phyloP scores from a whole-genome alignment of 441 rosid genomes.

The Erodium chrysanthum region DNA sequence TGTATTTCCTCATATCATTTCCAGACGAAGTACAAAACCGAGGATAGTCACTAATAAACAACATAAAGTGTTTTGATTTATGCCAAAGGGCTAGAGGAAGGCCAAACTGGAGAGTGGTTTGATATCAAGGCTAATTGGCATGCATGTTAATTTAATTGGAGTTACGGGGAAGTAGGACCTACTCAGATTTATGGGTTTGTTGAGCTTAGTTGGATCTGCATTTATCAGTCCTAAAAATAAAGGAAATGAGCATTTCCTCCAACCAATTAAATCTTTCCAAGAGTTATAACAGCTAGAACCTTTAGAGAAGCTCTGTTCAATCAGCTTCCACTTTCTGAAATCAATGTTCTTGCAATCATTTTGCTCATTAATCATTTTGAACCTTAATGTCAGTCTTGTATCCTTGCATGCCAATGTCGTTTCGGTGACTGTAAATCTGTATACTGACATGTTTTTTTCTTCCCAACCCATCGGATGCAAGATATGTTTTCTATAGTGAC shows the following conservation, averaged over 20 bases:
- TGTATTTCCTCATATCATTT: not conserved
- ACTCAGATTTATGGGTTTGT: not conserved
- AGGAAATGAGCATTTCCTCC: too few relatives aligned
- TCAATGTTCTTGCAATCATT: not conserved
- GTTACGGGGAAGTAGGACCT: not conserved
- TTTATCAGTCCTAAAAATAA: not conserved
- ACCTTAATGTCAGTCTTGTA: not conserved
- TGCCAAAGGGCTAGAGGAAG: not conserved
- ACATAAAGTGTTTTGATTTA: not conserved
- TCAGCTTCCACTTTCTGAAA: not conserved
- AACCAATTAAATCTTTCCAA: not conserved
- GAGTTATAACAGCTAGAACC: not conserved
- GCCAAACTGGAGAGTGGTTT: not conserved
- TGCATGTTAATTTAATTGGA: not conserved
- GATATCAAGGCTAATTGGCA: not conserved
- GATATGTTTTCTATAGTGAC: constrained; percentile 1
- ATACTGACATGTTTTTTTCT: not conserved
- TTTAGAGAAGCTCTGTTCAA: not conserved
- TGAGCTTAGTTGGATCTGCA: not conserved
- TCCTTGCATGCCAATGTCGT: not conserved
- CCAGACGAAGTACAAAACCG: not conserved
- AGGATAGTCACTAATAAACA: not conserved
- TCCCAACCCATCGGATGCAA: not conserved
- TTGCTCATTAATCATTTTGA: not conserved
- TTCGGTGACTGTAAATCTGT: not conserved